Conservation (phyloP, 2,329 filamentous ascomycete genomes). For the Arthrobotrys sphaeroides region DNA sequence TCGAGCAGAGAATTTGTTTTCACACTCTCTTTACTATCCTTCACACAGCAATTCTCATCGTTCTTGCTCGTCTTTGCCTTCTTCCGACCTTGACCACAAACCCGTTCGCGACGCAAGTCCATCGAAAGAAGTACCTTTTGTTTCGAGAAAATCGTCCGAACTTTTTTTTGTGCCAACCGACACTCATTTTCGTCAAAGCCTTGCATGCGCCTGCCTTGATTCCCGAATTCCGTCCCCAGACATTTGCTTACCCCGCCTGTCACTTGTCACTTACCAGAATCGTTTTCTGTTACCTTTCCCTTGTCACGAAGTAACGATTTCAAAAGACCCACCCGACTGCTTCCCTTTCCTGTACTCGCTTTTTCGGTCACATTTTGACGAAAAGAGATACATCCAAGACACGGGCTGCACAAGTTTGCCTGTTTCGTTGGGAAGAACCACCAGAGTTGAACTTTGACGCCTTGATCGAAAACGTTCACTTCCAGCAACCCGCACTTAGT, state of each 20-base stretch:
- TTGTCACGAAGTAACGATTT: constrained; percentile 52
- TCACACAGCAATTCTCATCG: constrained; percentile 29
- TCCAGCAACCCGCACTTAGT: constrained; percentile 48
- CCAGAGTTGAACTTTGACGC: constrained; percentile 53
- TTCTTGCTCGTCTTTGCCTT: constrained; percentile 46
- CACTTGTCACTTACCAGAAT: constrained; percentile 27
- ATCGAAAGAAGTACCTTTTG: constrained; percentile 39
- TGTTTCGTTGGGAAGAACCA: constrained; percentile 41
- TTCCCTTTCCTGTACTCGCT: not conserved
- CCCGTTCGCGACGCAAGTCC: constrained; percentile 41
- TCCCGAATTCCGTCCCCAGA: constrained; percentile 30
- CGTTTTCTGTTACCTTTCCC: constrained; percentile 20
- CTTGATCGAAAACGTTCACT: constrained; percentile 53
- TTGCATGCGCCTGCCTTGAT: constrained; percentile 45
- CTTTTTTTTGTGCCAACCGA: constrained; percentile 50
- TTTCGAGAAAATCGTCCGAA: constrained; percentile 49
- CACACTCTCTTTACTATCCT: constrained; percentile 53
- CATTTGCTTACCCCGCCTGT: constrained; percentile 36
- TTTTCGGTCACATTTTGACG: constrained; percentile 25
- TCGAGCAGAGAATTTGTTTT: constrained; percentile 54
- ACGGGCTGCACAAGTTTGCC: constrained; percentile 20
- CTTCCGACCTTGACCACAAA: constrained; percentile 42
- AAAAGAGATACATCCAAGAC: constrained; percentile 44
- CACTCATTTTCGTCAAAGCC: constrained; percentile 52
- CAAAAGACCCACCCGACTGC: not conserved